phyloP scores from a whole-genome alignment of 2,329 filamentous ascomycete species.

The Paecilomyces sp. region DNA sequence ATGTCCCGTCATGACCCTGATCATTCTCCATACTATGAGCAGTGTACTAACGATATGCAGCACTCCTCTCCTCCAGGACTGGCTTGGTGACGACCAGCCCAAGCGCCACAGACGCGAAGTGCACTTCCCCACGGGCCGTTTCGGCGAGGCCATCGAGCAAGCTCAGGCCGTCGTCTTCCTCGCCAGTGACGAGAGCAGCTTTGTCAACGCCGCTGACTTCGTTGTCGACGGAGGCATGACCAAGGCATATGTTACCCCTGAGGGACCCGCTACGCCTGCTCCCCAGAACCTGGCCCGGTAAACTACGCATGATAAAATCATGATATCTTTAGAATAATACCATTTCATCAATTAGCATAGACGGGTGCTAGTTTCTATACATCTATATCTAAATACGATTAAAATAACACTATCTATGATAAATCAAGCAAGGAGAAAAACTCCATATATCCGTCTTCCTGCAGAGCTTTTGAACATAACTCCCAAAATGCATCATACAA shows the following conservation, averaged over 20 bases:
- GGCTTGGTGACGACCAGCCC: conserved; percentile 76
- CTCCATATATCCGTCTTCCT: not conserved
- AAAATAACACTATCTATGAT: not conserved
- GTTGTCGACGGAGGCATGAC: conserved; percentile 94
- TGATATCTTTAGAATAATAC: not conserved
- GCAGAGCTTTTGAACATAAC: not conserved
- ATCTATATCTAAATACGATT: not conserved
- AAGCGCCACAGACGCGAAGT: conserved; percentile 80
- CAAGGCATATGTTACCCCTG: conserved; percentile 70
- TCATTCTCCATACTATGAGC: not conserved
- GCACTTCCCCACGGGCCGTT: conserved; percentile 81
- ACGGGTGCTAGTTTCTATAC: not conserved
- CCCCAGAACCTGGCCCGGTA: conserved; percentile 42
- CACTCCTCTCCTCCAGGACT: conserved; percentile 86
- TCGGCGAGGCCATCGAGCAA: conserved; percentile 91
- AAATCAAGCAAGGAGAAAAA: not conserved
- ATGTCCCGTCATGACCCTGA: conserved; percentile 8
- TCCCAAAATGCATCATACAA: not conserved
- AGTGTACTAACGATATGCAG: conserved; percentile 23
- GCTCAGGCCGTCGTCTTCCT: conserved; percentile 42
- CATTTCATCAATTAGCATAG: not conserved
- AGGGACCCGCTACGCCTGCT: conserved; percentile 48
- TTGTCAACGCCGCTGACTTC: conserved; percentile 60
- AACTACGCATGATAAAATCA: not conserved
- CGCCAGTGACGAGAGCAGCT: conserved; percentile 11